phyloP scores from a whole-genome alignment of 2,329 filamentous ascomycete species.

The Pezicula neosporulosa region DNA sequence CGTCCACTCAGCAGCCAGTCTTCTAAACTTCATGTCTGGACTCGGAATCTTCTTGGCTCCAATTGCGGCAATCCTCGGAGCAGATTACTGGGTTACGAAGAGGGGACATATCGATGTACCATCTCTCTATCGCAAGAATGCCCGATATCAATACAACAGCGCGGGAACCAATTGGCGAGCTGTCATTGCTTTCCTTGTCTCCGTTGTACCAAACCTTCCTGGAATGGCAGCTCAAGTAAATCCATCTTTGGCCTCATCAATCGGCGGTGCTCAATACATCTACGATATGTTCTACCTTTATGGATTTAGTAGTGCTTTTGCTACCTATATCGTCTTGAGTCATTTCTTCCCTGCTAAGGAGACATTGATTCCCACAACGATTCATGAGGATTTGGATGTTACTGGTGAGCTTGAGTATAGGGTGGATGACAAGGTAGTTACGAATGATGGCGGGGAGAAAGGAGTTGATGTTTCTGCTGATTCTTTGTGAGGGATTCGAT shows the following conservation, averaged over 20 bases:
- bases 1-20: slow-evolving; percentile 27
- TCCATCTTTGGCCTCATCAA: slow-evolving; percentile 9
- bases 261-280: slow-evolving; percentile 29
- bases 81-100: slow-evolving; percentile 30
- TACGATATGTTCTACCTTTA: slow-evolving; percentile 35
- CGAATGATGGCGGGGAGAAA: neutral
- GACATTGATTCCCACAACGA: slow-evolving; percentile 26
- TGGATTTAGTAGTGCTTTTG: slow-evolving; percentile 32
- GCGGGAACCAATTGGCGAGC: slow-evolving; percentile 22
- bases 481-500: neutral
- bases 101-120: slow-evolving; percentile 29
- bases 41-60: slow-evolving; percentile 34
- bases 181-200: slow-evolving; percentile 19
- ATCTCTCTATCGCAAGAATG: slow-evolving; percentile 26
- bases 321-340: slow-evolving; percentile 26
- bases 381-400: slow-evolving; percentile 26
- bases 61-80: slow-evolving; percentile 33
- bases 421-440: neutral
- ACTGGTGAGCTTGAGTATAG: neutral
- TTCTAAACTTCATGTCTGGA: slow-evolving; percentile 30
- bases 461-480: neutral
- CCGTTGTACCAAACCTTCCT: slow-evolving; percentile 20
- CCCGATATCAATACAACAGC: slow-evolving; percentile 23
- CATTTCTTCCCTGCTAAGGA: slow-evolving; percentile 29
- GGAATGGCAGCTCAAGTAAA: slow-evolving; percentile 22